phyloP scores from a whole-genome alignment of 2,329 filamentous ascomycete genomes.

The Claviceps arundinis region DNA sequence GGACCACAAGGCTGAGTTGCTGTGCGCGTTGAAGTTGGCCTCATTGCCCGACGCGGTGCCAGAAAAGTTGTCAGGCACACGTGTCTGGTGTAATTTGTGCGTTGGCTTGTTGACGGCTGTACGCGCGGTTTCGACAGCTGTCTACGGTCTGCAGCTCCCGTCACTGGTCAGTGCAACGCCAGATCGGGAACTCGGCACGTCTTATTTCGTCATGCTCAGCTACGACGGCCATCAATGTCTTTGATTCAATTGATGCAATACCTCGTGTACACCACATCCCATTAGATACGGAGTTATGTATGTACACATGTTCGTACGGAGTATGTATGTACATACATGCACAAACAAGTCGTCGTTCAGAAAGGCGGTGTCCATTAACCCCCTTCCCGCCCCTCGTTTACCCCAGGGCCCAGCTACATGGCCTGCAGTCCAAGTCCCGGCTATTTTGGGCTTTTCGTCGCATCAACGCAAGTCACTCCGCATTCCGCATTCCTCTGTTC shows the following conservation, averaged over 20 bases:
- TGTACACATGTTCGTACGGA: background rate
- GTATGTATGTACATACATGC: background rate
- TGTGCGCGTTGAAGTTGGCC: background rate
- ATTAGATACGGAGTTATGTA: background rate
- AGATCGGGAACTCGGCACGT: constrained; percentile 2
- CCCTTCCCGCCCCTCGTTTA: background rate
- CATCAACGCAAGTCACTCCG: background rate
- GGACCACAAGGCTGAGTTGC: background rate
- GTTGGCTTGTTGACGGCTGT: too few relatives aligned
- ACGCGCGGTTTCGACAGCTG: background rate
- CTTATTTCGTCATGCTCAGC: background rate
- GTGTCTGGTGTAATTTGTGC: too few relatives aligned
- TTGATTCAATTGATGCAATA: too few relatives aligned
- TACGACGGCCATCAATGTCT: too few relatives aligned
- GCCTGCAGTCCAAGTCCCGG: background rate
- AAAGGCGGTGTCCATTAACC: background rate
- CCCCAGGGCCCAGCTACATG: too few relatives aligned
- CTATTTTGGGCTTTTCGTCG: background rate
- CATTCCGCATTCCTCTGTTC: background rate
- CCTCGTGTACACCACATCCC: background rate
- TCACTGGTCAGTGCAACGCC: background rate
- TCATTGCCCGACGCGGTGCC: too few relatives aligned
- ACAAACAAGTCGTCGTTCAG: background rate
- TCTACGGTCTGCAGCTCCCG: background rate
- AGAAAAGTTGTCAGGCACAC: too few relatives aligned